Percentiles rank a stretch among this genome's conserved stretches.
phyloP scores from a whole-genome alignment of 768 basidiomycete species.

The Russula vinacea region DNA sequence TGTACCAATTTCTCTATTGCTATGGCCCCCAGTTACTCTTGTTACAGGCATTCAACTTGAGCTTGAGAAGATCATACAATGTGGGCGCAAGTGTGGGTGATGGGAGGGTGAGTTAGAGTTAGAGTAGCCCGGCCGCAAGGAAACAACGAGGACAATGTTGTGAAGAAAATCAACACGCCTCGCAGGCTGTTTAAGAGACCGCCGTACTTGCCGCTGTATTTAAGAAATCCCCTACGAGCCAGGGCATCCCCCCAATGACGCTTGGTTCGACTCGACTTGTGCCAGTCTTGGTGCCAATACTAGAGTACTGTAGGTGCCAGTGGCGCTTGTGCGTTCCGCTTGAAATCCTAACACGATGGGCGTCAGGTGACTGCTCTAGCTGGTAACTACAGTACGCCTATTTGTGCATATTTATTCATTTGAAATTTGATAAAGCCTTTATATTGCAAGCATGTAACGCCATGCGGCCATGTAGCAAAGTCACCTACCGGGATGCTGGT shows the following conservation, averaged over 20 bases:
- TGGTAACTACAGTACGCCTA: no score
- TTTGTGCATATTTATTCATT: no score
- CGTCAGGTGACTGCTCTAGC: background rate
- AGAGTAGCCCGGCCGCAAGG: no score
- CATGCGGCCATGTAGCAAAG: no score
- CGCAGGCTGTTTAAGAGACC: background rate
- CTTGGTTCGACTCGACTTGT: no score
- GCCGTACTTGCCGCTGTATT: no score
- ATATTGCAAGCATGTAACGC: background rate
- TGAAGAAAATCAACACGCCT: no score
- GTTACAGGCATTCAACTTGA: background rate
- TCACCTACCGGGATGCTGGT: no score
- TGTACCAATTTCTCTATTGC: constrained; percentile 6
- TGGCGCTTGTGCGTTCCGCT: no score
- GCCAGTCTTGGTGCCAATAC: no score
- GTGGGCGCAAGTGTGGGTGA: background rate
- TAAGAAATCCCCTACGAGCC: background rate
- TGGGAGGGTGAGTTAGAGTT: background rate
- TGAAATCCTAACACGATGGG: no score
- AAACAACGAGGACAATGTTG: background rate
- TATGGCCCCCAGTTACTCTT: background rate
- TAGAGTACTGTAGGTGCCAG: no score
- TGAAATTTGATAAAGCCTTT: background rate
- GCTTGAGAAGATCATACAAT: background rate
- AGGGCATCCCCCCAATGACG: background rate